Evolutionary conservation across 345 rosid species (phyloP).

Genomic region (Rhodomyrtus tomentosa): DNA sequence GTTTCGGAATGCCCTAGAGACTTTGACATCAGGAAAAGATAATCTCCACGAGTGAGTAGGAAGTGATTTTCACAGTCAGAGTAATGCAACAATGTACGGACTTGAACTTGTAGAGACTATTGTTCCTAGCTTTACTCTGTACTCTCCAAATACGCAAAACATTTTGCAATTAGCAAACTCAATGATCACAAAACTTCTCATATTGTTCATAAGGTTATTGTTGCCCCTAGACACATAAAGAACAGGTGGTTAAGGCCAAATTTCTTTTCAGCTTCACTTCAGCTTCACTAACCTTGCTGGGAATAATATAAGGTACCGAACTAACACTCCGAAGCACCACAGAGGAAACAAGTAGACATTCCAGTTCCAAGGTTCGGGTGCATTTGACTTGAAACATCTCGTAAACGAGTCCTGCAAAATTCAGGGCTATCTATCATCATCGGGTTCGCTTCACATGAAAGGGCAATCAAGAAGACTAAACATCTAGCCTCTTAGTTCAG

Average conservation of each 20-base stretch:
- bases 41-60: background rate
- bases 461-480: background rate
- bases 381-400: slow-evolving; percentile 83
- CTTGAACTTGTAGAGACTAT: background rate
- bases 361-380: slow-evolving; percentile 99
- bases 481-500: background rate
- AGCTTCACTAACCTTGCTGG: slow-evolving; percentile 51
- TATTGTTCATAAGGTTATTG: background rate
- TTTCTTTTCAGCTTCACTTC: background rate
- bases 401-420: slow-evolving; percentile 71
- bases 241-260: background rate
- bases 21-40: background rate
- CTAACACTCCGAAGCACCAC: slow-evolving; percentile 81
- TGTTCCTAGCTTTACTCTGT: background rate
- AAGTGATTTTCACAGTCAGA: background rate
- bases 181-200: background rate
- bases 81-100: background rate
- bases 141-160: background rate
- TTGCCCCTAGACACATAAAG: background rate
- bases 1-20: background rate
- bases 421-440: background rate
- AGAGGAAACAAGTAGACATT: slow-evolving; percentile 79
- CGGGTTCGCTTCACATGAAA: background rate
- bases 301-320: slow-evolving; percentile 72
- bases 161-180: background rate